These are phyloP conservation scores for Plasmodium chabaudi DNA, from an alignment of 169 alveolate genomes.

Conservation along the genomic window DNA sequence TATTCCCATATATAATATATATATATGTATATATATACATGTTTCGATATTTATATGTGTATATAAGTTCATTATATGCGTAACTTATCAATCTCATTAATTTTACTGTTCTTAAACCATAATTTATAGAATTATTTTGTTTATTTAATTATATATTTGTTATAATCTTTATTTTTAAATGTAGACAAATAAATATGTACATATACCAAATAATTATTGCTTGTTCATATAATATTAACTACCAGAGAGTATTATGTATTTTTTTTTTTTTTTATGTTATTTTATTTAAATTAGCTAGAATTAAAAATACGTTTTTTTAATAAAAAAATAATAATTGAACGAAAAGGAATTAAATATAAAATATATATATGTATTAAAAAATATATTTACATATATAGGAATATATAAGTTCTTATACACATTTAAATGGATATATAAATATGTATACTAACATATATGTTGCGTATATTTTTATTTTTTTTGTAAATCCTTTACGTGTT, in stretches of 20 bases:
- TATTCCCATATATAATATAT: no score
- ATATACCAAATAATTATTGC: not conserved
- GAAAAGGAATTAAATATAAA: not conserved
- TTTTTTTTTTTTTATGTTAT: conserved; percentile 2
- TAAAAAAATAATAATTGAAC: not conserved
- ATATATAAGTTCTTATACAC: not conserved
- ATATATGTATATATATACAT: conserved; percentile 1
- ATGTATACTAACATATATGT: not conserved
- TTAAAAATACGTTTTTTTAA: not conserved
- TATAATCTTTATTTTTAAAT: no score
- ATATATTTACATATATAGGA: not conserved
- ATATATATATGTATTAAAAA: not conserved
- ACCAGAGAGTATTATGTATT: conserved; percentile 15
- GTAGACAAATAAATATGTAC: not conserved
- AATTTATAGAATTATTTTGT: not conserved
- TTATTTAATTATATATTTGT: not conserved
- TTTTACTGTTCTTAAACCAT: not conserved
- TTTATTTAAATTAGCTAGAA: conserved; percentile 6
- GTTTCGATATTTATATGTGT: not conserved
- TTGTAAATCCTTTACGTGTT: not conserved
- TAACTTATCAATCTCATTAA: not conserved
- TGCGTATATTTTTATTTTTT: not conserved
- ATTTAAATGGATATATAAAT: not conserved
- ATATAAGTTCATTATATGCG: not conserved
- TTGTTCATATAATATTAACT: conserved; percentile 1